These are phyloP conservation scores for Evansstolkia leycettana DNA, from an alignment of 495 filamentous ascomycete genomes.

Conservation along the genomic window DNA sequence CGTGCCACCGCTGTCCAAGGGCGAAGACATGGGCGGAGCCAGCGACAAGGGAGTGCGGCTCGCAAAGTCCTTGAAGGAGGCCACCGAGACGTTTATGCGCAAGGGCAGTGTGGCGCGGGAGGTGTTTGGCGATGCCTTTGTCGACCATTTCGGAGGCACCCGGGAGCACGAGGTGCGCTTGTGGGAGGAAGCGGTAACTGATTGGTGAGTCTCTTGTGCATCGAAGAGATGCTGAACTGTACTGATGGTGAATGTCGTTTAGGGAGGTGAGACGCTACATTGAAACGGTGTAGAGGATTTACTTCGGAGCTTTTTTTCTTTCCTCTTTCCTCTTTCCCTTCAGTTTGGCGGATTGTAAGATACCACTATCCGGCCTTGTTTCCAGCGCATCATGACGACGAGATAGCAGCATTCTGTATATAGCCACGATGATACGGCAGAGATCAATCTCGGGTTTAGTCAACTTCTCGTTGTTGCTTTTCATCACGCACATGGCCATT, in stretches of 20 bases:
- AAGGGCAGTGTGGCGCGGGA: slow-evolving; percentile 72
- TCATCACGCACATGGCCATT: too few relatives aligned
- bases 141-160: slow-evolving; percentile 89
- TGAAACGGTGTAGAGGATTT: background rate
- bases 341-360: background rate
- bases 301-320: too few relatives aligned
- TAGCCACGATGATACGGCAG: too few relatives aligned
- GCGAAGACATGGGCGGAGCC: slow-evolving; percentile 52
- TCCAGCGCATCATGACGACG: slow-evolving; percentile 1
- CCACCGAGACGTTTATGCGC: slow-evolving; percentile 14
- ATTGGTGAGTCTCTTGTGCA: slow-evolving; percentile 54
- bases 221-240: too few relatives aligned
- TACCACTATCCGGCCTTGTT: background rate
- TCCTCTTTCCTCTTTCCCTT: too few relatives aligned
- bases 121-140: slow-evolving; percentile 88
- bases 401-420: slow-evolving; percentile 1
- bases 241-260: background rate
- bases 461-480: too few relatives aligned
- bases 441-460: too few relatives aligned
- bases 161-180: slow-evolving; percentile 80
- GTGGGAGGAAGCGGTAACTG: slow-evolving; percentile 93
- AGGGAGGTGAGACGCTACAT: slow-evolving; percentile 3
- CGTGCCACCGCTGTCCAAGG: slow-evolving; percentile 70
- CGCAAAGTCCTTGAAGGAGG: slow-evolving; percentile 73
- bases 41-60: slow-evolving; percentile 46